Base-by-base conservation (phyloP, 2,329 filamentous ascomycete species). In the Aspergillus quadrilineatus region DNA sequence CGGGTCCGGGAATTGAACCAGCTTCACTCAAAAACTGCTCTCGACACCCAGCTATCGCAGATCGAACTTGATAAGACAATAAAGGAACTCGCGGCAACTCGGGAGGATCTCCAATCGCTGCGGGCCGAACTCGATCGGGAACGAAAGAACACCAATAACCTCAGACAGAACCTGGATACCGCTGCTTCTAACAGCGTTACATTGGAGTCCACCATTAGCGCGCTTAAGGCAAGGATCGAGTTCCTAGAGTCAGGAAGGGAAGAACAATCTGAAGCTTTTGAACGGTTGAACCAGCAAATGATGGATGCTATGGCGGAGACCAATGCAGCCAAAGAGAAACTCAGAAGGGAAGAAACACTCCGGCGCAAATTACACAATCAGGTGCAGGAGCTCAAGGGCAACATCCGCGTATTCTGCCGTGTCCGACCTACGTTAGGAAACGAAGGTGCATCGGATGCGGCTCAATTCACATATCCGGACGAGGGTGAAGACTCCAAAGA, bases 391-490 rank as follows among this genome's bases (percentile, higher is more conserved):
- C 84, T 99, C 58, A 97, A 96, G 73, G 94, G 94, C 66, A 99
- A 99, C 70, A 99, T 99, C 67, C 89, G 94, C 17, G 94, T 99
- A 63, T 99, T 99, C 85, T 97, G 93, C 69, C 87, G 94, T 70
- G 93, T 97, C 29, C 88, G 95, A 41, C 94, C 94, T 1, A 79
- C 88, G 0, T 78, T 89, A 22, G 79, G 79, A 26, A 73, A 77
- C 0, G 87, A 89, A 56, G 66, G 70, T 6, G 74, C 75, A 7
- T 86, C 86, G 6, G 81, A 86, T 26, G 80, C 85, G 10, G 91
- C 93, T 3, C 83, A 85, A 50, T 89, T 97, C 61, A 80, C 83
- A 2, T 96, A 90, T 63, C 92, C 93, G 0, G 88, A 97, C 63
- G 72, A 78, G 36, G 84, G 89, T 14, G 90, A 90, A 58, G 94